Evolutionary conservation across 805 yeast species (phyloP).

Genomic region (Teunomyces barrocoloradensis): DNA sequence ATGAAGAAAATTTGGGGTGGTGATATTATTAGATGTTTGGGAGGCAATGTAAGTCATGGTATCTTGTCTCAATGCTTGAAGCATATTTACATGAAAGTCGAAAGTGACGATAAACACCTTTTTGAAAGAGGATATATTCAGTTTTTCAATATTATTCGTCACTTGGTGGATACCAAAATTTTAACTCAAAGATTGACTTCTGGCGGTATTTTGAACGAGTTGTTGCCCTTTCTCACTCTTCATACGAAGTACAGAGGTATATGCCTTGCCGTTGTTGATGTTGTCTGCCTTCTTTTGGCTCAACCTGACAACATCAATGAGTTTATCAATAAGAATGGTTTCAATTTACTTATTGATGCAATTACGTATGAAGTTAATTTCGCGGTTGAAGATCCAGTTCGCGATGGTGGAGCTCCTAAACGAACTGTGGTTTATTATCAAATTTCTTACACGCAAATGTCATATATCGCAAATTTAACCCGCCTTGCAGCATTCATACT

Average conservation of each 20-base stretch:
- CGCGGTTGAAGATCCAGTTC: slow-evolving; percentile 58
- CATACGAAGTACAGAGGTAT: slow-evolving; percentile 54
- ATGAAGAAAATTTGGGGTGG: slow-evolving; percentile 66
- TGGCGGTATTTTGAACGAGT: slow-evolving; percentile 72
- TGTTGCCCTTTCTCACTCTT: slow-evolving; percentile 58
- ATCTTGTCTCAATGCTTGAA: slow-evolving; percentile 69
- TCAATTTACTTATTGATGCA: slow-evolving; percentile 55
- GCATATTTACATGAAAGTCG: slow-evolving; percentile 51
- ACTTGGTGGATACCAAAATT: slow-evolving; percentile 55
- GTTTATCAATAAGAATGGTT: slow-evolving; percentile 68
- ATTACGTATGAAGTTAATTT: slow-evolving; percentile 62
- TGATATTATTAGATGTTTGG: slow-evolving; percentile 72
- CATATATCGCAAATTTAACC: slow-evolving; percentile 47
- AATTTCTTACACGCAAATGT: slow-evolving; percentile 59
- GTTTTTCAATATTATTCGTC: slow-evolving; percentile 61
- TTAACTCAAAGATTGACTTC: slow-evolving; percentile 57
- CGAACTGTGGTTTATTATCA: slow-evolving; percentile 47
- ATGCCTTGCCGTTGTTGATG: slow-evolving; percentile 53
- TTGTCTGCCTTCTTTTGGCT: slow-evolving; percentile 47
- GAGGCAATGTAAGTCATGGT: slow-evolving; percentile 89
- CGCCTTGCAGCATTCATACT: slow-evolving; percentile 64
- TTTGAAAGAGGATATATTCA: slow-evolving; percentile 46
- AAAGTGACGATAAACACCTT: slow-evolving; percentile 34
- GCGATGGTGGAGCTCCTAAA: slow-evolving; percentile 54
- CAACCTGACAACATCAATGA: slow-evolving; percentile 53